A percentile compares a stretch with the other conserved stretches of the same genome.
Conservation (phyloP, 2,329 filamentous ascomycete species). For the Aspergillus cejpii region DNA sequence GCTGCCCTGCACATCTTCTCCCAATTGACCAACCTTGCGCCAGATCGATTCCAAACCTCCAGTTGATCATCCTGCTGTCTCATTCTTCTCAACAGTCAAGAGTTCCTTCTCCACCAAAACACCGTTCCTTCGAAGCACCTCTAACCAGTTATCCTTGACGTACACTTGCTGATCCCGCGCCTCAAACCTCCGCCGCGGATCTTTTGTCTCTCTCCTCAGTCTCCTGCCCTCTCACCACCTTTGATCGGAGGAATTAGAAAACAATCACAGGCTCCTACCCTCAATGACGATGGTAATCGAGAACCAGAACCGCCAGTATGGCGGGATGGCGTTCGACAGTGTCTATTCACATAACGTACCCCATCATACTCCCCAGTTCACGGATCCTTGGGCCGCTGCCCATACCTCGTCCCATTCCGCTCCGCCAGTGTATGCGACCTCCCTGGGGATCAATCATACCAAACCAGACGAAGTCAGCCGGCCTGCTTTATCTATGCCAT, state of each 20-base stretch:
- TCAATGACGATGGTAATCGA: constrained; percentile 95
- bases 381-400: constrained; percentile 75
- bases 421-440: constrained; percentile 55
- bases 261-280: constrained; percentile 20
- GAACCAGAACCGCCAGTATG: constrained; percentile 75
- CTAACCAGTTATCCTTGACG: background rate
- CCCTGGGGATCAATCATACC: constrained; percentile 55
- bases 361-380: constrained; percentile 65
- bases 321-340: constrained; percentile 71
- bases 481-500: constrained; percentile 61
- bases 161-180: background rate
- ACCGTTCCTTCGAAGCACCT: background rate
- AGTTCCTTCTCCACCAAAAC: background rate
- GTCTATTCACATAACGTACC: constrained; percentile 65
- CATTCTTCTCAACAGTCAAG: background rate
- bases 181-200: background rate
- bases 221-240: background rate
- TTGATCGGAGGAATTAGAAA: background rate
- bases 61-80: background rate
- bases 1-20: background rate
- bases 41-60: background rate
- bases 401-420: constrained; percentile 51
- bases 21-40: background rate
- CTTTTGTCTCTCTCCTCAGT: constrained; percentile 3
- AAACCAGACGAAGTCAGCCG: constrained; percentile 53